Conservation (phyloP, 371 early-diverging fungal species). For the Actinomortierella wolfii region DNA sequence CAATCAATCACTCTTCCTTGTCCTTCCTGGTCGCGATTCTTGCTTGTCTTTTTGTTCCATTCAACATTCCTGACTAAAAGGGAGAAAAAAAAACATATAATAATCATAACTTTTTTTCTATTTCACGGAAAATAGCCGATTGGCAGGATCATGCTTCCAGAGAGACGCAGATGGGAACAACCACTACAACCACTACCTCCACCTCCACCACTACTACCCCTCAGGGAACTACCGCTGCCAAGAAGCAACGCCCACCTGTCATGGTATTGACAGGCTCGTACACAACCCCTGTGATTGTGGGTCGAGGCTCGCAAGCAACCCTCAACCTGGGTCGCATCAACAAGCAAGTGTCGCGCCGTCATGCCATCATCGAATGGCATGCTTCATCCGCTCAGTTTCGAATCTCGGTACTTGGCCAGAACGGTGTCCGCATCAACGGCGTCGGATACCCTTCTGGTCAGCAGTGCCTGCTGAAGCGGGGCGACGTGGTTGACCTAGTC, state of each 20-base stretch:
- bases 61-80: too few relatives aligned
- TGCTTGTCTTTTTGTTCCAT: too few relatives aligned
- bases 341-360: slow-evolving; percentile 62
- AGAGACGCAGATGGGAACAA: too few relatives aligned
- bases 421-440: slow-evolving; percentile 52
- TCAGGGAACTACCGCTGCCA: neutral
- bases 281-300: slow-evolving; percentile 54
- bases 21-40: too few relatives aligned
- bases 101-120: too few relatives aligned
- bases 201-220: slow-evolving; percentile 4
- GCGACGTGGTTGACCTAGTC: slow-evolving; percentile 43
- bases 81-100: too few relatives aligned
- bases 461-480: slow-evolving; percentile 20
- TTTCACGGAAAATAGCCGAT: neutral
- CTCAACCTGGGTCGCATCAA: slow-evolving; percentile 64
- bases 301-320: slow-evolving; percentile 59
- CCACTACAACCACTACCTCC: slow-evolving; percentile 3
- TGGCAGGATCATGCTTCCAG: neutral
- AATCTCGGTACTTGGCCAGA: slow-evolving; percentile 60
- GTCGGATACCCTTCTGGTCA: slow-evolving; percentile 39
- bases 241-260: slow-evolving; percentile 19
- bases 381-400: slow-evolving; percentile 41
- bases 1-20: too few relatives aligned
- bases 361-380: slow-evolving; percentile 58
- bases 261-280: slow-evolving; percentile 51